A percentile compares a stretch with the other conserved stretches of the same genome.
Evolutionary conservation across 78 protist genomes (phyloP).

Genomic region (Speleostelium caveatum): DNA sequence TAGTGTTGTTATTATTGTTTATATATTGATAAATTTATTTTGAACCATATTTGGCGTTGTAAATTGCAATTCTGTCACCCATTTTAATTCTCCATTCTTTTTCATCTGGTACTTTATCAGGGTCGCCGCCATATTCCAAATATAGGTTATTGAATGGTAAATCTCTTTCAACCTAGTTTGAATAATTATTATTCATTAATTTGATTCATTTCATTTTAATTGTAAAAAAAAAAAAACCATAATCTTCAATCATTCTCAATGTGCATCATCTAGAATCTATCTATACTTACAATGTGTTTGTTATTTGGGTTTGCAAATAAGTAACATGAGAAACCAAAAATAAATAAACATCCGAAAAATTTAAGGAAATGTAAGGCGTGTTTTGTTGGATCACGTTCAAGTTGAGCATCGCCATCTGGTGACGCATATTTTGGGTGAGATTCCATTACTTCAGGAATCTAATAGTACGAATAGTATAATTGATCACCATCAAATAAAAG

Average conservation of each 20-base stretch:
- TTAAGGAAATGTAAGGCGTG: slow-evolving; percentile 20
- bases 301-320: slow-evolving; percentile 23
- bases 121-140: slow-evolving; percentile 81
- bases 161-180: slow-evolving; percentile 70
- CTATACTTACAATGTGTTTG: slow-evolving; percentile 59
- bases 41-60: slow-evolving; percentile 39
- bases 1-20: background rate
- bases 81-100: slow-evolving; percentile 49
- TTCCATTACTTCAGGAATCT: slow-evolving; percentile 41
- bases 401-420: slow-evolving; percentile 53
- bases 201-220: too few relatives aligned
- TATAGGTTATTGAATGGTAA: slow-evolving; percentile 68
- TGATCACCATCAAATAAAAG: too few relatives aligned
- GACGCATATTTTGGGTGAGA: slow-evolving; percentile 56
- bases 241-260: background rate
- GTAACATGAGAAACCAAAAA: slow-evolving; percentile 40
- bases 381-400: slow-evolving; percentile 28
- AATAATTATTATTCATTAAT: background rate
- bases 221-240: too few relatives aligned
- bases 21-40: too few relatives aligned
- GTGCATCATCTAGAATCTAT: background rate
- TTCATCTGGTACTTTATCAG: slow-evolving; percentile 37
- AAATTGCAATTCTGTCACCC: slow-evolving; percentile 68
- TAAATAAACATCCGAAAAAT: slow-evolving; percentile 17
- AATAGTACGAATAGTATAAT: too few relatives aligned